Evolutionary conservation across 2,329 filamentous ascomycete species (phyloP), one percentile per base, ranked within the genome.

Genomic region (Pseudonectria buxi): DNA sequence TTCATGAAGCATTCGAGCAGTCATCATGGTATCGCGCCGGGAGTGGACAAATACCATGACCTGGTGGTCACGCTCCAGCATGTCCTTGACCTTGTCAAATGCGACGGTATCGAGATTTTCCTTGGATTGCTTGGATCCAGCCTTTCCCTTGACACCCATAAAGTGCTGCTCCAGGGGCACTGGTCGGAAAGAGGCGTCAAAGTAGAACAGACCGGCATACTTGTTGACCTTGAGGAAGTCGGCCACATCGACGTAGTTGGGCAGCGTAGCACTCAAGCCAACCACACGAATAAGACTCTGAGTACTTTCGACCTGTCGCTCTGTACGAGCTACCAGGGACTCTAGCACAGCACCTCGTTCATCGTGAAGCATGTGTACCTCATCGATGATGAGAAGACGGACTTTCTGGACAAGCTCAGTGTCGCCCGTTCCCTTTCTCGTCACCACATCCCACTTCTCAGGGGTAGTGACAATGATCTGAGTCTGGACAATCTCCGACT

Each of bases 1-100:
- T 49, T 95, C 82, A 43, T 85, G 80, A 16, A 98, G 68, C 67
- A 83, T 86, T 46, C 85, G 83, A 30, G 92, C 89, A 2, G 90
- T 94, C 43, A 83, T 76, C 47, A 94, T 78, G 0, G 94, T 98
- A 50, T 99, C 94, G 56, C 94, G 89, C 16, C 92, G 76, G 1
- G 90, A 95, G 59, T 98, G 94, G 10, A 98, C 94, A 59, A 99
- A 98, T 0, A 99, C 90, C 94, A 99, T 98, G 47, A 98, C 76
- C 59, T 98, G 92, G 53, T 99, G 92, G n/a, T 86, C 89, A 39
- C 72, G 69, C 55, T 88, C 78, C 3, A 98, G 71, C 89, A 98
- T 95, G 34, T 92, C 84, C 48, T 81, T 83, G 30, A 95, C 88
- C 57, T 99, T 99, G 47, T 96, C 89, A 55, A 94, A 98, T 0